Percentiles rank a stretch among this genome's conserved stretches.
Evolutionary conservation across 495 filamentous ascomycete species (phyloP).

Genomic region (Lasiosphaeriaceae sp.): DNA sequence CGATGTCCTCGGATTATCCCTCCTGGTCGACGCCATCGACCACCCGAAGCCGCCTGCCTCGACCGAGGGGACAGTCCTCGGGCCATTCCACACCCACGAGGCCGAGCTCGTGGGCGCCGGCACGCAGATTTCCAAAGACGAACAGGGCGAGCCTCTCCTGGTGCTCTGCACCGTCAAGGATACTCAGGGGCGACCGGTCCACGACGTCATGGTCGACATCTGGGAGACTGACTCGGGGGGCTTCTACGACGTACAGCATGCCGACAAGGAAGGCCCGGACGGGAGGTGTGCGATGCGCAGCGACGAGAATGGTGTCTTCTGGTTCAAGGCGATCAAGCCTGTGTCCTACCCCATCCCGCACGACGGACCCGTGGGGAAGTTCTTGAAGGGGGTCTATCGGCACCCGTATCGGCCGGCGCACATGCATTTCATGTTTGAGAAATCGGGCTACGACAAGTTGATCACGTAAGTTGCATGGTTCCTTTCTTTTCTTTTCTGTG

Average conservation of each 20-base stretch:
- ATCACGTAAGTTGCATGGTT: constrained; percentile 59
- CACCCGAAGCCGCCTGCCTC: constrained; percentile 70
- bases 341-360: constrained; percentile 81
- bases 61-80: constrained; percentile 80
- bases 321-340: constrained; percentile 78
- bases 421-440: constrained; percentile 90
- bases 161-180: constrained; percentile 69
- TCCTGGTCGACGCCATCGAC: constrained; percentile 80
- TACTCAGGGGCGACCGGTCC: constrained; percentile 57
- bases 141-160: constrained; percentile 61
- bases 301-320: constrained; percentile 65
- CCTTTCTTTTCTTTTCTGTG: not conserved
- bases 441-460: constrained; percentile 68
- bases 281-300: constrained; percentile 69
- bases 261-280: constrained; percentile 60
- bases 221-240: constrained; percentile 85
- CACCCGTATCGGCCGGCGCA: constrained; percentile 80
- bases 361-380: constrained; percentile 76
- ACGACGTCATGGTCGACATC: constrained; percentile 71
- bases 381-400: constrained; percentile 61
- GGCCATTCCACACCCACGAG: constrained; percentile 86
- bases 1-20: constrained; percentile 37
- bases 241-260: constrained; percentile 80
- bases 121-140: constrained; percentile 60
- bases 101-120: constrained; percentile 59